These are phyloP conservation scores for Wallacemonas sp. DNA, from an alignment of 208 protist genomes.

Conservation along the genomic window DNA sequence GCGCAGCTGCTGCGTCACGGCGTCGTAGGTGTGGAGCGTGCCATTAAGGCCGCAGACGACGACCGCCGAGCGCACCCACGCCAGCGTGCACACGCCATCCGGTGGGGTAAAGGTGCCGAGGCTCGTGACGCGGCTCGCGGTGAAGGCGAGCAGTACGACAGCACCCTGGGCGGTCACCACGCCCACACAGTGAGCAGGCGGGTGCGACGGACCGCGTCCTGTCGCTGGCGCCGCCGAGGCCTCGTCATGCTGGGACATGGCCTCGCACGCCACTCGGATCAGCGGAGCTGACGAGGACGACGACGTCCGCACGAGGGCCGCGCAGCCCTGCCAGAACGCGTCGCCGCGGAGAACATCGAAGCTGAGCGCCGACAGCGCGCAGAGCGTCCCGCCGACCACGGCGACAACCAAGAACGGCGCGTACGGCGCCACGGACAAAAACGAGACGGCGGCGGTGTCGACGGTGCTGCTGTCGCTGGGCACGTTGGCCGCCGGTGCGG, in stretches of 20 bases:
- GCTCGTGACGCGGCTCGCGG: background rate
- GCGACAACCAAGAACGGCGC: slow-evolving; percentile 12
- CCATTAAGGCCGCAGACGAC: background rate
- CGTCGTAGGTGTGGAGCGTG: slow-evolving; percentile 10
- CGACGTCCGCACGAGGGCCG: background rate
- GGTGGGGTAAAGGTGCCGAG: slow-evolving; percentile 1
- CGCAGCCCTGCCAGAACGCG: background rate
- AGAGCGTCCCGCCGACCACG: background rate
- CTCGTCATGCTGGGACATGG: background rate
- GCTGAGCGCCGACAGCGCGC: slow-evolving; percentile 5
- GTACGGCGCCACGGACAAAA: slow-evolving; percentile 5
- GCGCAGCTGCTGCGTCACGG: slow-evolving; percentile 4
- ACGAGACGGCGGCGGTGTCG: background rate
- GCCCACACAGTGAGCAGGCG: background rate
- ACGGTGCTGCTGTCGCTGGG: background rate
- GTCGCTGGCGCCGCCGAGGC: no score
- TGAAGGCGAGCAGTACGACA: background rate
- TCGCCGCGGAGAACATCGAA: slow-evolving; percentile 5
- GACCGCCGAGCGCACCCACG: slow-evolving; percentile 7
- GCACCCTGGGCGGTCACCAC: background rate
- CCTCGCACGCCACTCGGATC: background rate
- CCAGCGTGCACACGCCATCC: background rate
- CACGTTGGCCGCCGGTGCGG: background rate
- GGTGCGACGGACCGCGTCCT: background rate
- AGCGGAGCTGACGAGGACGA: background rate